These are phyloP conservation scores for Pseudogymnoascus sp. DNA, from an alignment of 2,329 filamentous ascomycete species.

Conservation along the genomic window DNA sequence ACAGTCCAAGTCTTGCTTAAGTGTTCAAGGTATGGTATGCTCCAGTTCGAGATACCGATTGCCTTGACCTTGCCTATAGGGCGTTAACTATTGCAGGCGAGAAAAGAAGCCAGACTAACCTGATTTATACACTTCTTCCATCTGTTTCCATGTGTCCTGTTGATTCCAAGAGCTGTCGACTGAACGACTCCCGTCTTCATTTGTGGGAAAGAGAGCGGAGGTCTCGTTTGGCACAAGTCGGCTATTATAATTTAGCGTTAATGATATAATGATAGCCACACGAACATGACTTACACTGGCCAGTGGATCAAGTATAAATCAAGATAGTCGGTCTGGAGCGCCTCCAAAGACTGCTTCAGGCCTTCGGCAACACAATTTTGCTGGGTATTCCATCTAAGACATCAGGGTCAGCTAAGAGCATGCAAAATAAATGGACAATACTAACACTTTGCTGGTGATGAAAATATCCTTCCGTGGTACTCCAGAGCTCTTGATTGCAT, in stretches of 20 bases:
- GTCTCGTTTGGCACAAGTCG: conserved; percentile 13
- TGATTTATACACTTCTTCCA: conserved; percentile 10
- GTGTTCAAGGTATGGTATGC: conserved; percentile 22
- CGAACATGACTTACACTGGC: conserved; percentile 9
- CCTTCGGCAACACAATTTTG: conserved; percentile 39
- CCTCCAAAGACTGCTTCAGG: conserved; percentile 39
- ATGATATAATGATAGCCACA: neutral
- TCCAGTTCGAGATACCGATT: conserved; percentile 31
- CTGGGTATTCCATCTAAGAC: conserved; percentile 44
- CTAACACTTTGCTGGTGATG: conserved; percentile 43
- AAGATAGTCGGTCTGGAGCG: conserved; percentile 43
- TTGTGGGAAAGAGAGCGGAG: conserved; percentile 19
- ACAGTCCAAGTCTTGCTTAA: conserved; percentile 29
- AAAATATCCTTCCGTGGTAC: conserved; percentile 33
- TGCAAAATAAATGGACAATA: neutral
- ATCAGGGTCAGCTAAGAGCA: neutral
- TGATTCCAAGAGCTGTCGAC: conserved; percentile 24
- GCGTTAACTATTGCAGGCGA: neutral
- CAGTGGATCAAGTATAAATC: conserved; percentile 39
- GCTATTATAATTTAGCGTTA: neutral
- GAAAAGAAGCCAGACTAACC: conserved; percentile 19
- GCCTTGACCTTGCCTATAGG: conserved; percentile 25
- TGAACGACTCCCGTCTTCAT: conserved; percentile 21
- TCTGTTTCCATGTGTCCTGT: conserved; percentile 26
- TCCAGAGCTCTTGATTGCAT: conserved; percentile 29